Percentiles rank a stretch among this genome's conserved stretches.
These are phyloP conservation scores for Arabidopsis suecica DNA, from an alignment of 345 rosid species.

Conservation along the genomic window DNA sequence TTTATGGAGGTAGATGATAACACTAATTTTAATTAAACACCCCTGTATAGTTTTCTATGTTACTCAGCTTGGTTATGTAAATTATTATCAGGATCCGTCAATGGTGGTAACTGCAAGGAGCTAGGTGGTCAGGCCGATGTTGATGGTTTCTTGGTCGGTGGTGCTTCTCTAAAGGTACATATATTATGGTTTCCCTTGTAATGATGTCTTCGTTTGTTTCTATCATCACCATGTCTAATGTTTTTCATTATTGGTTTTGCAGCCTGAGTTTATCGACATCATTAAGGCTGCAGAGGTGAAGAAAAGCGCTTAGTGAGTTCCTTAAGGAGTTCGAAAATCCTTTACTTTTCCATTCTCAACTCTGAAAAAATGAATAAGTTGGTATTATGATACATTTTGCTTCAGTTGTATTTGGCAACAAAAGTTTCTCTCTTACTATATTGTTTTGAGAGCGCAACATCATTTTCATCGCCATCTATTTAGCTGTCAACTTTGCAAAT, in stretches of 20 bases:
- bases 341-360: background rate
- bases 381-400: conserved; percentile 32
- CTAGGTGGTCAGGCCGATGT: conserved; percentile 74
- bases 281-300: conserved; percentile 49
- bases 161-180: conserved; percentile 85
- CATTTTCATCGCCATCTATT: conserved; percentile 20
- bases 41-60: background rate
- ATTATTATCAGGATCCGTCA: conserved; percentile 67
- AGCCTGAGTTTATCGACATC: conserved; percentile 50
- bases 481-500: background rate
- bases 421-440: background rate
- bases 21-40: background rate
- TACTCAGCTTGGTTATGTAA: conserved; percentile 10
- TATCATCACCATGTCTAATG: background rate
- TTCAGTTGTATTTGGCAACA: conserved; percentile 26
- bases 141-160: conserved; percentile 93
- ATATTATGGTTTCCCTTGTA: background rate
- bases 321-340: background rate
- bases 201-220: background rate
- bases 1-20: conserved; percentile 76
- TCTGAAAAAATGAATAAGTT: conserved; percentile 36
- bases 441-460: conserved; percentile 23
- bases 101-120: conserved; percentile 83
- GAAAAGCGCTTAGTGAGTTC: conserved; percentile 39
- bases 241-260: background rate